Conservation (phyloP, 2,329 filamentous ascomycete species). For the Paecilomyces variotii region DNA sequence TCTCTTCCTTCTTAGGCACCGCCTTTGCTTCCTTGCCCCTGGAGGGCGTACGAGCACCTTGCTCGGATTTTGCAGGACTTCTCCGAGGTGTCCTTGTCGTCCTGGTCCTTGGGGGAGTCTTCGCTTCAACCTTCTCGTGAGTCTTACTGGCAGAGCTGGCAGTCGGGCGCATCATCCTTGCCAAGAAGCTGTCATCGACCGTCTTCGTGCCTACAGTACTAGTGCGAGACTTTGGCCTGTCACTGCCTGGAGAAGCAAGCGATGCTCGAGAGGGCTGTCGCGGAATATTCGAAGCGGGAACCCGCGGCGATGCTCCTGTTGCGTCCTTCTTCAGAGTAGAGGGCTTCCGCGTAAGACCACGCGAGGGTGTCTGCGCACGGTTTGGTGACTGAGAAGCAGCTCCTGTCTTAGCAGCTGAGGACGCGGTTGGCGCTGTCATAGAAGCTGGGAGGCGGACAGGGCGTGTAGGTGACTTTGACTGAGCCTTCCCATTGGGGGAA, state of each 20-base stretch:
- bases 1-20: constrained; percentile 11
- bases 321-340: constrained; percentile 22
- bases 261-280: constrained; percentile 25
- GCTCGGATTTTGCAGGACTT: constrained; percentile 16
- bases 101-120: constrained; percentile 27
- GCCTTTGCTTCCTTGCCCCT: constrained; percentile 11
- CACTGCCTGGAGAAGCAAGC: constrained; percentile 18
- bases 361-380: constrained; percentile 17
- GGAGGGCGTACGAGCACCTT: constrained; percentile 9
- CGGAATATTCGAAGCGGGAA: constrained; percentile 17
- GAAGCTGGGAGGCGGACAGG: constrained; percentile 34
- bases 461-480: constrained; percentile 33
- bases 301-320: constrained; percentile 13
- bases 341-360: constrained; percentile 27
- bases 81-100: constrained; percentile 12
- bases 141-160: constrained; percentile 43
- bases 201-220: constrained; percentile 30
- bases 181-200: constrained; percentile 40
- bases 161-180: constrained; percentile 46
- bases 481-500: constrained; percentile 20
- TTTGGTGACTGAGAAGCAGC: constrained; percentile 16
- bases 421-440: constrained; percentile 31
- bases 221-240: constrained; percentile 33
- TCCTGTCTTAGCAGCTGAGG: constrained; percentile 29
- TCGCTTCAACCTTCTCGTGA: constrained; percentile 39